phyloP scores from a whole-genome alignment of 2,329 filamentous ascomycete species.

The Huntiella moniliformis region DNA sequence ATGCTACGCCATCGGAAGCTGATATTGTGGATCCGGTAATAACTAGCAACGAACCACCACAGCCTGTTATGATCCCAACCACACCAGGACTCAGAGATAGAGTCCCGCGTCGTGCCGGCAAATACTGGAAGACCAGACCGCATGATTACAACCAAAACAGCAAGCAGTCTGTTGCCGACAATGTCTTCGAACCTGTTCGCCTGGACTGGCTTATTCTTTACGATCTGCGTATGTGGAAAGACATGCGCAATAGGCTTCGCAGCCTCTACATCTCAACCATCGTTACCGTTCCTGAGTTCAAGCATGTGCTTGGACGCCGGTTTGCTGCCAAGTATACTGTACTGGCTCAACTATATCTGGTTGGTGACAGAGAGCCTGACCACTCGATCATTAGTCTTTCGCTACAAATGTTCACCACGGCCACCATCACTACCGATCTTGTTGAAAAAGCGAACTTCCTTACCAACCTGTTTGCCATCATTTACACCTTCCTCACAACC shows the following conservation, averaged over 20 bases:
- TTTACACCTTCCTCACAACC: constrained; percentile 93
- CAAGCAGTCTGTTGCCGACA: constrained; percentile 38
- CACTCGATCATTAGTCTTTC: constrained; percentile 98
- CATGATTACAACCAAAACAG: constrained; percentile 13
- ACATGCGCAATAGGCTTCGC: constrained; percentile 71
- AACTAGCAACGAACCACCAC: constrained; percentile 41
- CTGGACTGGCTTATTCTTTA: constrained; percentile 91
- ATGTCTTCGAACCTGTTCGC: constrained; percentile 74
- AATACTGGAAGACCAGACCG: constrained; percentile 45
- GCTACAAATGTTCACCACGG: constrained; percentile 87
- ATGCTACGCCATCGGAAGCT: constrained; percentile 49
- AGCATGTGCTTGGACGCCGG: constrained; percentile 77
- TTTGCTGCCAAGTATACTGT: constrained; percentile 91
- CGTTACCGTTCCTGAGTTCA: constrained; percentile 89
- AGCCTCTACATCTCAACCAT: constrained; percentile 94
- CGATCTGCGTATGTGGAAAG: constrained; percentile 92
- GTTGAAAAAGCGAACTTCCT: constrained; percentile 91
- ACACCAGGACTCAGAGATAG: constrained; percentile 45
- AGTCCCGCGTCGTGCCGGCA: constrained; percentile 36
- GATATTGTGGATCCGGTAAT: constrained; percentile 52
- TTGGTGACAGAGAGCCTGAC: constrained; percentile 89
- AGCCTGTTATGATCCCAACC: constrained; percentile 50
- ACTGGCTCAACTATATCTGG: constrained; percentile 81
- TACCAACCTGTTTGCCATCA: constrained; percentile 82
- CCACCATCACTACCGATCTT: constrained; percentile 89